phyloP scores from a whole-genome alignment of 805 yeast species.

The Candida multigemmis region DNA sequence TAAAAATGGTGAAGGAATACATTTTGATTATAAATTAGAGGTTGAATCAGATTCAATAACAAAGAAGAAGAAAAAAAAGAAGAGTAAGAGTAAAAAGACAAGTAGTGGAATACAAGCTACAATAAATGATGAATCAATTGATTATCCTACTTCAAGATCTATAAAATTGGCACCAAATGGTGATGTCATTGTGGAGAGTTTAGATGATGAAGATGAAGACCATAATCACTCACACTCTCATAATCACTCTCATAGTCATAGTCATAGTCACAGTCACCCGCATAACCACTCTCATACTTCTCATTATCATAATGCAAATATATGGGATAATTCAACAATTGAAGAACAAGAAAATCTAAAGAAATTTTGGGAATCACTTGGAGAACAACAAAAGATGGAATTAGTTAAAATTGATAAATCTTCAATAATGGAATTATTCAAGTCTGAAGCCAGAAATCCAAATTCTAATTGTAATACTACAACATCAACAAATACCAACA shows the following conservation, averaged over 20 bases:
- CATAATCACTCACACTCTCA: constrained; percentile 3
- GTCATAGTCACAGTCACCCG: constrained; percentile 5
- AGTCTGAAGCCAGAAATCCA: constrained; percentile 23
- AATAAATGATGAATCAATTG: constrained; percentile 46
- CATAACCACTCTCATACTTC: constrained; percentile 3
- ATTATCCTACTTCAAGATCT: constrained; percentile 65
- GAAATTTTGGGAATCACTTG: constrained; percentile 59
- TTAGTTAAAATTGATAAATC: constrained; percentile 61
- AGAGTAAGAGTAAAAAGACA: constrained; percentile 5
- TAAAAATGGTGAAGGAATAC: too few species aligned
- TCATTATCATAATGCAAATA: constrained; percentile 9
- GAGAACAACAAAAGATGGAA: constrained; percentile 48
- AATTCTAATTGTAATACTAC: constrained; percentile 3
- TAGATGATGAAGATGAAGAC: constrained; percentile 17
- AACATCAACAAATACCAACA: constrained; percentile 3
- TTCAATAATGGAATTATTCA: constrained; percentile 57
- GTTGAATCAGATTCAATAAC: too few species aligned
- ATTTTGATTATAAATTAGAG: too few species aligned
- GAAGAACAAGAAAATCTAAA: constrained; percentile 46
- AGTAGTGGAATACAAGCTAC: constrained; percentile 27
- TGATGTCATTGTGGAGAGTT: constrained; percentile 61
- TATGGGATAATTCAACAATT: constrained; percentile 38
- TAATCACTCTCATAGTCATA: constrained; percentile 3
- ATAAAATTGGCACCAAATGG: constrained; percentile 68
- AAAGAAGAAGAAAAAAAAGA: constrained; percentile 26